Percentiles rank a stretch among this genome's conserved stretches.
These are phyloP conservation scores for Excoecaria cochinchinensis DNA, from an alignment of 345 rosid species.

Conservation along the genomic window DNA sequence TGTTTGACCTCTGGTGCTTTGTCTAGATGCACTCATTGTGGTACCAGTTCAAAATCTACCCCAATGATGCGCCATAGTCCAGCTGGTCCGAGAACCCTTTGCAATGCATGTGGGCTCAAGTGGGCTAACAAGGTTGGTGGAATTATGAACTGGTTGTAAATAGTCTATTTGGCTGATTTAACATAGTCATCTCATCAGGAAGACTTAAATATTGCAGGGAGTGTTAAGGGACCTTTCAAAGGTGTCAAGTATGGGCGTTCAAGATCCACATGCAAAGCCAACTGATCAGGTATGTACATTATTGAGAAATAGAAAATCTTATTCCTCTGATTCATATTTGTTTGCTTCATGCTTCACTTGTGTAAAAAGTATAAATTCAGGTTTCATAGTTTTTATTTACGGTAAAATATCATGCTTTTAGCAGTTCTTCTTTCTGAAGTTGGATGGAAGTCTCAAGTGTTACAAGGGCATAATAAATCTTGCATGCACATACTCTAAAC, in stretches of 20 bases:
- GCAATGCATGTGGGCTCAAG: conserved; percentile 53
- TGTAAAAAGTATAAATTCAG: background rate
- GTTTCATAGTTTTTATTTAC: background rate
- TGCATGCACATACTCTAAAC: background rate
- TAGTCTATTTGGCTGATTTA: no score
- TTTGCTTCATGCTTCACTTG: background rate
- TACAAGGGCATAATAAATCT: background rate
- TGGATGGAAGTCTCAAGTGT: background rate
- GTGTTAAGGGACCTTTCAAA: conserved; percentile 38
- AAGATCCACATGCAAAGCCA: conserved; percentile 30
- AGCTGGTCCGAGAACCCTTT: conserved; percentile 39
- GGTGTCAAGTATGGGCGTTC: conserved; percentile 15
- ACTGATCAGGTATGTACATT: conserved; percentile 28
- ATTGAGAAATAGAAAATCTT: background rate
- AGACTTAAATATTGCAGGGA: conserved; percentile 33
- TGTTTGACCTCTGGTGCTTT: background rate
- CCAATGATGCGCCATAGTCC: conserved; percentile 56
- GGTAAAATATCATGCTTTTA: background rate
- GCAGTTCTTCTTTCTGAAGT: background rate
- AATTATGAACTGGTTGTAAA: background rate
- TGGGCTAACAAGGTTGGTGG: conserved; percentile 44
- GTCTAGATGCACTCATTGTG: conserved; percentile 40
- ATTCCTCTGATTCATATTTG: background rate
- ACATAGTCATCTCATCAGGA: background rate
- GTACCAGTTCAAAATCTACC: conserved; percentile 41